A percentile compares a stretch with the other conserved stretches of the same genome.
Evolutionary conservation across 1,284 basidiomycete species (phyloP).

Genomic region (Sphagnurus paluster): DNA sequence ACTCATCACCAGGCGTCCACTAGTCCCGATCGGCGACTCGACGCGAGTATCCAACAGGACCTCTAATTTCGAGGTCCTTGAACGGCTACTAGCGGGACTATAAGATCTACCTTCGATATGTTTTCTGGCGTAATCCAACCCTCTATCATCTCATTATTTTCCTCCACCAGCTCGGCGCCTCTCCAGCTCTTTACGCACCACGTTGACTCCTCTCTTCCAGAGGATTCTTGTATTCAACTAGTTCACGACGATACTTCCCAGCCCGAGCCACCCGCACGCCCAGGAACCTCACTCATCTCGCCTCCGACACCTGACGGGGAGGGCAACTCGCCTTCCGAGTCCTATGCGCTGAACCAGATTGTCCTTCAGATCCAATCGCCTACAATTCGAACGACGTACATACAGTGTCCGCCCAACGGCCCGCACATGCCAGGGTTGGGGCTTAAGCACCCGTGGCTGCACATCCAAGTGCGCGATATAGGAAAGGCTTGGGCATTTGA

Average conservation of each 20-base stretch:
- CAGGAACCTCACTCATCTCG: slow-evolving; percentile 43
- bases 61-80: no score
- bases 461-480: slow-evolving; percentile 72
- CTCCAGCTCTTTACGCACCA: slow-evolving; percentile 58
- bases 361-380: slow-evolving; percentile 87
- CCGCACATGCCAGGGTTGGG: slow-evolving; percentile 45
- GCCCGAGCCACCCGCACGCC: slow-evolving; percentile 50
- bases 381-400: slow-evolving; percentile 65
- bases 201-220: slow-evolving; percentile 52
- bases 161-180: slow-evolving; percentile 68
- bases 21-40: no score
- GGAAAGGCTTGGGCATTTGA: slow-evolving; percentile 75
- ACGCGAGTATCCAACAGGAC: no score
- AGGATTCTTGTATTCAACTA: slow-evolving; percentile 67
- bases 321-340: no score
- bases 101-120: slow-evolving; percentile 34
- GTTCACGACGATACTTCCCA: slow-evolving; percentile 59
- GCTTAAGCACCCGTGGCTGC: slow-evolving; percentile 72
- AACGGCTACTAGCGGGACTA: background rate
- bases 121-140: slow-evolving; percentile 63
- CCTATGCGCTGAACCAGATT: slow-evolving; percentile 56
- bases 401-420: slow-evolving; percentile 56
- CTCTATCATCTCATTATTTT: slow-evolving; percentile 72
- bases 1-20: no score
- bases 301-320: slow-evolving; percentile 31